A percentile compares a stretch with the other conserved stretches of the same genome.
Evolutionary conservation across 148 eudicot species (phyloP).

Genomic region (Camellia granthamiana): DNA sequence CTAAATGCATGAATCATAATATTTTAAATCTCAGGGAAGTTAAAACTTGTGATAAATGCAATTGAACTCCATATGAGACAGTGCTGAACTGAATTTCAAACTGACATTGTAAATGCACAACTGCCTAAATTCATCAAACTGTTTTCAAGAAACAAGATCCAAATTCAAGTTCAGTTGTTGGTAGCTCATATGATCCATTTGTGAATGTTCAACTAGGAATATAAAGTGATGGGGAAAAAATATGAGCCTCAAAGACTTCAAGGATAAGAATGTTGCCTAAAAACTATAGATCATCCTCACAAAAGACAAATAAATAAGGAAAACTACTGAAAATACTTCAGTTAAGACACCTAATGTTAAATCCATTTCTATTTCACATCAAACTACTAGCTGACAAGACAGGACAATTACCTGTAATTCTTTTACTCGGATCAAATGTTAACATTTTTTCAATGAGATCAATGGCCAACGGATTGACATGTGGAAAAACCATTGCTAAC

Average conservation of each 20-base stretch:
- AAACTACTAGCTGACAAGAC: neutral
- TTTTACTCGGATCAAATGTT: slow-evolving; percentile 68
- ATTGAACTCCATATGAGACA: neutral
- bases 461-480: slow-evolving; percentile 71
- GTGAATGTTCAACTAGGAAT: too few relatives aligned
- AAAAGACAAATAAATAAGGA: too few relatives aligned
- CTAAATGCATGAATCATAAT: neutral
- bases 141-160: too few relatives aligned
- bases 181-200: too few relatives aligned
- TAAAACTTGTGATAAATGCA: neutral
- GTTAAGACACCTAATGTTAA: neutral
- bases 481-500: slow-evolving; percentile 57
- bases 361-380: neutral
- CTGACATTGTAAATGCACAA: neutral
- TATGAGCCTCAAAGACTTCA: too few relatives aligned
- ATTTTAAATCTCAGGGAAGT: neutral
- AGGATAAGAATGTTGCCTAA: too few relatives aligned
- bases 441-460: slow-evolving; percentile 86
- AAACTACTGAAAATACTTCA: neutral
- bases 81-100: neutral
- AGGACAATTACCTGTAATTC: slow-evolving; percentile 66
- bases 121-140: too few relatives aligned
- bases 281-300: too few relatives aligned
- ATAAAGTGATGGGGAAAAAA: too few relatives aligned
- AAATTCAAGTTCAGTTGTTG: too few relatives aligned